Base-by-base conservation (phyloP, 768 basidiomycete genomes). In the Dacryopinax spathularia region DNA sequence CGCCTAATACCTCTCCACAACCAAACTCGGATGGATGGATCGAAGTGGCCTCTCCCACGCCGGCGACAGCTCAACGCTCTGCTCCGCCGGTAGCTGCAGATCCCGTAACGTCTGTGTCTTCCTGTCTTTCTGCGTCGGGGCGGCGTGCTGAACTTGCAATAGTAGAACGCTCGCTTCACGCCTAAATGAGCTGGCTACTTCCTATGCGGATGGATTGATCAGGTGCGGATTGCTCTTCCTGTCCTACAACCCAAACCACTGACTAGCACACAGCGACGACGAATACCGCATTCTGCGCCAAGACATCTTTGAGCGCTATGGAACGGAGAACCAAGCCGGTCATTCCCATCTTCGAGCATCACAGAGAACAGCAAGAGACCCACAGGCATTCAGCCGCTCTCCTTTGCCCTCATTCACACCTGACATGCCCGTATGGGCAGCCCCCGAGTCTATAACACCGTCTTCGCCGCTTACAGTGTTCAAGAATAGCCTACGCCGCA, bases 201-300 rank as follows among this genome's bases (percentile, higher is more conserved):
- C 90, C 34, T 89, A 91, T 72, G 80, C 85, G 5, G 84, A 91
- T 69, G 89, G 89, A 33, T 77, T 91, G 60, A 77, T 91, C 61
- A 83, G 83, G 88, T 88, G 71, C 69, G 84, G 18, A 27, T 12
- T 27, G 13, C 77, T 34, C 34, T 66, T 13, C 39, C 27, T 25
- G 18, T 27, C 15, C 16, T 34, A 10, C 34, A 56, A 29, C 65
- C 18, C 15, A 41, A 65, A 39, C 36, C 25, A 22, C 36, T 62
- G 63, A 43, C 25, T 33, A 9, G 4, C 6, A 64, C 29, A 61
- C 72, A 91, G 90, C 70, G 87, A 91, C 73, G 88, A 91, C 68
- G 90, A 90, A 71, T 91, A 91, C 72, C 84, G 89, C 60, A 73
- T 91, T 41, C 80, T 92, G 13, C 84, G 90, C 43, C 89, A 90